Percentiles rank a stretch among this genome's conserved stretches.
phyloP scores from a whole-genome alignment of 352 stramenopile genomes.

The Globisporangium middletonii region DNA sequence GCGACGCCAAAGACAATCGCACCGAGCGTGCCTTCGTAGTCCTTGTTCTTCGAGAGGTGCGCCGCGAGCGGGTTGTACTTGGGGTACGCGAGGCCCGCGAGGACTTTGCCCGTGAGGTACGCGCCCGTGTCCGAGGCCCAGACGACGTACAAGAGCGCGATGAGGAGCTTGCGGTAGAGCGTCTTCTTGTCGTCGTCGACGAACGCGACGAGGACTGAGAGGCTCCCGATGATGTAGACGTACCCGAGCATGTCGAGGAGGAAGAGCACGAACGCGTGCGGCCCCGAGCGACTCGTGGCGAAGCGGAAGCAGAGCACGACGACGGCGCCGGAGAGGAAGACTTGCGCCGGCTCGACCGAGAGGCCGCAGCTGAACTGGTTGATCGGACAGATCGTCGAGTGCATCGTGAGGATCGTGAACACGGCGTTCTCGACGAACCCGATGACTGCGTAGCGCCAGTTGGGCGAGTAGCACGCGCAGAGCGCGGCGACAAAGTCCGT shows the following conservation, averaged over 20 bases:
- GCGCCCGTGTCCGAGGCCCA: constrained; percentile 89
- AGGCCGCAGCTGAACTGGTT: constrained; percentile 64
- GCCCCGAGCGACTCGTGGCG: constrained; percentile 10
- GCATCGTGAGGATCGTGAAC: constrained; percentile 61
- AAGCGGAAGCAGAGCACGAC: constrained; percentile 53
- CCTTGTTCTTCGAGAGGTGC: constrained; percentile 94
- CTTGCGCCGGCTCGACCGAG: constrained; percentile 36
- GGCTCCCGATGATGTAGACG: constrained; percentile 61
- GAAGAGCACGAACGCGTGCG: constrained; percentile 31
- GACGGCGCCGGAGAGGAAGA: constrained; percentile 44
- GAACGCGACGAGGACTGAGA: constrained; percentile 58
- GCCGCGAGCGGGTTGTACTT: constrained; percentile 81
- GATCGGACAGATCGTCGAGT: constrained; percentile 59
- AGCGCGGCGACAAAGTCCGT: constrained; percentile 54
- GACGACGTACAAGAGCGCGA: constrained; percentile 64
- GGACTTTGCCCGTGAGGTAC: constrained; percentile 90
- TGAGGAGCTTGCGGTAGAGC: constrained; percentile 55
- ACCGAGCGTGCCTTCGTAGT: constrained; percentile 92
- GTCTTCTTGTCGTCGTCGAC: constrained; percentile 52
- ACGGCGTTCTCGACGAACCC: constrained; percentile 59
- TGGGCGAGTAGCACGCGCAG: constrained; percentile 49
- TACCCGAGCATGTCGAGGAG: constrained; percentile 63
- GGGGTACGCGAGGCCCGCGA: constrained; percentile 83
- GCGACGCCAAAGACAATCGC: constrained; percentile 81
- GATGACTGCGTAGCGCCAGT: constrained; percentile 62